Evolutionary conservation across 2,329 filamentous ascomycete species (phyloP), one percentile per base, ranked within the genome.

Genomic region (Calonectria hawksworthii): DNA sequence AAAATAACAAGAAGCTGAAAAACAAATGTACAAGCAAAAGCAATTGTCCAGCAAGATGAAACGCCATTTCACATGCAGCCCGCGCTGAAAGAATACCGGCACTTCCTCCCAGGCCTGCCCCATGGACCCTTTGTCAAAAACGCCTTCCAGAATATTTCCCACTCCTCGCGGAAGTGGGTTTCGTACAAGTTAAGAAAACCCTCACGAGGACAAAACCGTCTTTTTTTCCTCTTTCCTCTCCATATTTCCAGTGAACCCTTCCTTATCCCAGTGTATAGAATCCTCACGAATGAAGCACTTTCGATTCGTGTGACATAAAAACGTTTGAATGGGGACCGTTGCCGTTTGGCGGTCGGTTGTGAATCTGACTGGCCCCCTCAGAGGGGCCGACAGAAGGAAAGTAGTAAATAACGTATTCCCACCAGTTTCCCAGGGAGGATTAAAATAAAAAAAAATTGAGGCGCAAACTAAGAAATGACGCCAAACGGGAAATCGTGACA

Each of bases 201-300:
- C 41, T 41, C 38, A 64, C 44, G 73, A 68, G 70, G 70, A 77
- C 74, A 47, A 47, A 74, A 74, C 47, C 68, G 52, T 70, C 76
- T 76, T 72, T 75, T 78, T 76, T 74, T 23, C 79, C 73, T 76
- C 75, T 76, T 77, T 72, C 72, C n/a, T 23, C 26, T 50, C 68
- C 54, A 8, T 64, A 65, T 65, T 65, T 70, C 71, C 76, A 75
- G 68, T 61, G 50, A 75, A 72, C 72, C 72, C 70, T 69, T 78
- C 75, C 70, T 44, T 59, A 74, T 75, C 56, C 79, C 73, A 78
- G 72, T 80, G 52, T 80, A 76, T 80, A 76, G 69, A 79, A 75
- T 69, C 68, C 73, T 66, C 79, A 74, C 80, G 80, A 75, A 78
- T 66, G 80, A 81, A 81, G 80, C 80, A 79, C 80, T 81, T 81